Conservation (phyloP, 139 green algal genomes). For the Prasinococcaceae sp. region DNA sequence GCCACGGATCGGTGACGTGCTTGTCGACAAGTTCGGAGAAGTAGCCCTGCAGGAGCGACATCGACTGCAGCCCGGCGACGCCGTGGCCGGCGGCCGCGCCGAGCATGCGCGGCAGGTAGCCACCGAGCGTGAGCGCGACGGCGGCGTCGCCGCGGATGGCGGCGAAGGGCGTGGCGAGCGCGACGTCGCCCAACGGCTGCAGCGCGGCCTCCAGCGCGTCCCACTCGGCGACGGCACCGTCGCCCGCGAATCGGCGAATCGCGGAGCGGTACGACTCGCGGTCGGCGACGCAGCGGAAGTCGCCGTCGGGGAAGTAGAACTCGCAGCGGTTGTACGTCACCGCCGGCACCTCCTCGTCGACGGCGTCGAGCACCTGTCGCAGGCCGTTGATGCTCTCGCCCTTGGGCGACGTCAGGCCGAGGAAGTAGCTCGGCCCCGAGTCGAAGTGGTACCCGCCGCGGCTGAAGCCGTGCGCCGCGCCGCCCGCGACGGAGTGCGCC, state of each 20-base stretch:
- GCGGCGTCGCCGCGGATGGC: constrained; percentile 39
- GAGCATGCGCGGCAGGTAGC: constrained; percentile 16
- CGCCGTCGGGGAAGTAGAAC: too few species aligned
- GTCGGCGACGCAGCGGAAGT: constrained; percentile 48
- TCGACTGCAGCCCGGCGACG: too few species aligned
- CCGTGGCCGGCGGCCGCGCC: too few species aligned
- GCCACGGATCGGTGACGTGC: constrained; percentile 45
- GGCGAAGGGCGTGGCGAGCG: constrained; percentile 48
- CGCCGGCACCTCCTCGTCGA: too few species aligned
- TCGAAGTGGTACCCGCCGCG: constrained; percentile 70
- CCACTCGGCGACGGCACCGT: constrained; percentile 1
- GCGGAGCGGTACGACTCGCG: constrained; percentile 33
- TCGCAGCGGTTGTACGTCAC: too few species aligned
- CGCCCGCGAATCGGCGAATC: constrained; percentile 19
- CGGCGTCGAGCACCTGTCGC: too few species aligned
- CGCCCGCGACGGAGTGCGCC: constrained; percentile 64
- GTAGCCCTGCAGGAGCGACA: too few species aligned
- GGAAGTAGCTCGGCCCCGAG: constrained; percentile 68
- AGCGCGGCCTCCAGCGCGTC: constrained; percentile 40
- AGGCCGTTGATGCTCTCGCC: too few species aligned
- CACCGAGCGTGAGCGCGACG: too few species aligned
- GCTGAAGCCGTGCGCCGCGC: constrained; percentile 62
- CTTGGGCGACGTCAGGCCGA: constrained; percentile 48
- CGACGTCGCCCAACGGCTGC: constrained; percentile 41
- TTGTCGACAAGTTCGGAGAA: too few species aligned